Evolutionary conservation across 2,329 filamentous ascomycete genomes (phyloP), one percentile per base, ranked within the genome.

Genomic region (Calonectria pseudoturangicola): DNA sequence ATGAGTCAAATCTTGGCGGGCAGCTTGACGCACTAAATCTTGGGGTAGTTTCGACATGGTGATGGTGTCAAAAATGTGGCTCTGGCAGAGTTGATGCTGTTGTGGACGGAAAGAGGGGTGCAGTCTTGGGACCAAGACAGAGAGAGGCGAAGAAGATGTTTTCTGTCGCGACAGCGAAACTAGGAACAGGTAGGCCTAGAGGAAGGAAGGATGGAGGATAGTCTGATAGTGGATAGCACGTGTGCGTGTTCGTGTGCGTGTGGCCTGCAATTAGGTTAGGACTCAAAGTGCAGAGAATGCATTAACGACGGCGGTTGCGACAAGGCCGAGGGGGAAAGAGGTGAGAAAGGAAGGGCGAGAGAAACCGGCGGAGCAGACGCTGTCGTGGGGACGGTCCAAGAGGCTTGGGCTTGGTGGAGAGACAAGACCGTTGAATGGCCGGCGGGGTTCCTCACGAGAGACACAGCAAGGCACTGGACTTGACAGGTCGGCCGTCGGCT

Each of bases 21-120:
- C 62, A 48, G 58, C 33, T 56, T 33, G 64, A 79, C 81, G 67
- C 73, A 84, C 83, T 75, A 82, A 82, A 28, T 83, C 82, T 63
- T 84, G 81, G 50, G 77, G 71, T 66, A 79, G 76, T 73, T 58
- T 39, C 33, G 82, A 79, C 82, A 83, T 83, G 73, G 71, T 73
- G 74, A 56, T 33, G 70, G 64, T 71, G 41, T 69, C 48, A 45
- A 45, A 63, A 58, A 36, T 51, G 64, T 58, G 65, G 51, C 58
- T 76, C 48, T 77, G 60, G 67, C 68, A 71, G 56, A 72, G 72
- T 67, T 75, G 45, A 28, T 77, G 63, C 66, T 47, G 63, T 50
- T 30, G 69, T 41, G 51, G 68, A 74, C 36, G 65, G 62, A 21
- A 21, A 21, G 71, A 56, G 50, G 63, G 50, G 58, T 64, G 63